Evolutionary conservation across 345 rosid genomes (phyloP), one percentile per base, ranked within the genome.

Genomic region (Gossypium turneri): DNA sequence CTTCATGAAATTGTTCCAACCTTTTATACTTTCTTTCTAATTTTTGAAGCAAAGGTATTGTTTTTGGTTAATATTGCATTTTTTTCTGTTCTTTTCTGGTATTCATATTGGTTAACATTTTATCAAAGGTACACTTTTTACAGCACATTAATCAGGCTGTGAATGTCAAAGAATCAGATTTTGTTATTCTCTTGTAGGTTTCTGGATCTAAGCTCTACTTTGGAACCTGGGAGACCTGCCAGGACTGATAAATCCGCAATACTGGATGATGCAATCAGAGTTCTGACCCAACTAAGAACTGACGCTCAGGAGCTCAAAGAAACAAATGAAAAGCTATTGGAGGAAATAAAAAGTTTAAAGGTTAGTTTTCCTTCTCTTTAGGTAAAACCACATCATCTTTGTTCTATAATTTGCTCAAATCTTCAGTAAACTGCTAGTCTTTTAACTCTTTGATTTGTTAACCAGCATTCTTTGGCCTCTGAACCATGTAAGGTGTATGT

Each of bases 201-300:
- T 84, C 52, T 77, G 78, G 98, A 93, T 67, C 79, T 95, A 86
- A 90, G 92, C 83, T 78, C 89, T 70, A 82, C 90, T 76, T 78
- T 95, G 81, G 94, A 95, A 47, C 98, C 96, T 57, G 97, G 94
- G 72, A 89, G 94, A 78, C 85, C 89, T 58, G 79, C 86, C 6
- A 93, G 88, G 85, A 87, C 93, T 1, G 99, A 95, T 70, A 95
- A 95, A 84, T 87, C 92, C 0, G 92, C 92, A 38, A 87, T 95
- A 82, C 85, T 95, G 24, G 88, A 89, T 78, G 97, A 95, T 72
- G 97, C 98, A 7, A 86, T 91, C 25, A 89, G 91, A 75, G 86
- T 87, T 72, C 82, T 95, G 81, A 91, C 87, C 70, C 98, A 93
- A 73, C 87, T 95, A 47, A 85, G 86, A 81, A 85, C 85, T 61